Conservation (phyloP, 2,329 filamentous ascomycete genomes). For the Sporothrix brunneoviolacea region DNA sequence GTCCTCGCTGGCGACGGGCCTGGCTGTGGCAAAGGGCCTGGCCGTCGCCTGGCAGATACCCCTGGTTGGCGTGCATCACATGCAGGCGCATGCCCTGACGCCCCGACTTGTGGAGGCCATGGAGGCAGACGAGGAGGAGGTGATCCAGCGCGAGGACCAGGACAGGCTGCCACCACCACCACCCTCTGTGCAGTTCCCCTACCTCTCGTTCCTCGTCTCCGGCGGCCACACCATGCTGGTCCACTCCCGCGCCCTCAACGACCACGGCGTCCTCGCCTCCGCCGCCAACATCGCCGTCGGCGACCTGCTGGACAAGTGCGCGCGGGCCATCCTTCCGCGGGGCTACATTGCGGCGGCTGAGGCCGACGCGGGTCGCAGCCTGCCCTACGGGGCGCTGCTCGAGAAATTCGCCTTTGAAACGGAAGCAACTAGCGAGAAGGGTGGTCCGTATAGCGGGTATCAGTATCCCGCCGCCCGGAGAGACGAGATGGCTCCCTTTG, state of each 20-base stretch:
- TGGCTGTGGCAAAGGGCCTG: conserved; percentile 82
- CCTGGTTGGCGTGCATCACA: conserved; percentile 84
- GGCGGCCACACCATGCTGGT: conserved; percentile 89
- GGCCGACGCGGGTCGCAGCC: conserved; percentile 37
- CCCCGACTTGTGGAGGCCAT: conserved; percentile 64
- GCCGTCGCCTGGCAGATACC: conserved; percentile 77
- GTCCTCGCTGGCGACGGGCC: conserved; percentile 66
- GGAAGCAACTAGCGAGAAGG: conserved; percentile 19
- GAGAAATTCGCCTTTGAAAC: conserved; percentile 70
- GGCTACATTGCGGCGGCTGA: conserved; percentile 41
- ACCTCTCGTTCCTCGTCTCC: conserved; percentile 81
- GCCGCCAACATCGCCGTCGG: conserved; percentile 82
- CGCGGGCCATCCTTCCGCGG: conserved; percentile 65
- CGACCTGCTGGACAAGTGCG: conserved; percentile 82
- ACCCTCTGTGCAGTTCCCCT: conserved; percentile 55
- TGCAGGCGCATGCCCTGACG: conserved; percentile 94
- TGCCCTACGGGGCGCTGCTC: conserved; percentile 75
- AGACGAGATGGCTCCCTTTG: conserved; percentile 47
- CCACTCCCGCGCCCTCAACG: conserved; percentile 58
- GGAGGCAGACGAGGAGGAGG: not conserved
- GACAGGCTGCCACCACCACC: too few species aligned
- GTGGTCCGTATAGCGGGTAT: conserved; percentile 44
- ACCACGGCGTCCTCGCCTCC: conserved; percentile 67
- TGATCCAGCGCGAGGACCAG: not conserved
- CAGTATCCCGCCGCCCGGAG: conserved; percentile 47